phyloP scores from a whole-genome alignment of 805 yeast genomes.

The Candida nitratophila region DNA sequence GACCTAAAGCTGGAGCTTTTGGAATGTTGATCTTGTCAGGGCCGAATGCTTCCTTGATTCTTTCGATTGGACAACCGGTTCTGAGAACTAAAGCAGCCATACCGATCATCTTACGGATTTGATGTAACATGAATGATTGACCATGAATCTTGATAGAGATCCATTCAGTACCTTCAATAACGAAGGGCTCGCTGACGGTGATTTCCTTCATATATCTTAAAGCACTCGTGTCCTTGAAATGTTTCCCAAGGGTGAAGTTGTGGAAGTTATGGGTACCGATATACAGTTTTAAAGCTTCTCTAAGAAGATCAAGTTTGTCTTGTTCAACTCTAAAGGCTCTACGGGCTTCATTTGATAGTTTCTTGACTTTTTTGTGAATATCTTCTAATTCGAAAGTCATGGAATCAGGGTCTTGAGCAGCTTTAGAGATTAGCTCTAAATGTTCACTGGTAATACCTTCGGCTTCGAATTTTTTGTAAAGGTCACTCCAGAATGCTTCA shows the following conservation, averaged over 20 bases:
- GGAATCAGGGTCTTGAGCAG: constrained; percentile 27
- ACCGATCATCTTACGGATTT: constrained; percentile 95
- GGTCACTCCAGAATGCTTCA: constrained; percentile 60
- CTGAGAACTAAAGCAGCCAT: constrained; percentile 85
- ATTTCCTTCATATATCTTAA: constrained; percentile 74
- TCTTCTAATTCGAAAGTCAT: constrained; percentile 28
- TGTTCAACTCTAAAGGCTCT: constrained; percentile 59
- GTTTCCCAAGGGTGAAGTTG: constrained; percentile 37
- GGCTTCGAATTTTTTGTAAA: constrained; percentile 29
- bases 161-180: constrained; percentile 95
- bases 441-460: constrained; percentile 36
- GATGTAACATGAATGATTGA: constrained; percentile 96
- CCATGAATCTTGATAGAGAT: constrained; percentile 93
- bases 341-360: constrained; percentile 59
- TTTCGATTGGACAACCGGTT: constrained; percentile 72
- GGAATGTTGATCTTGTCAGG: constrained; percentile 80
- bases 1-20: constrained; percentile 94
- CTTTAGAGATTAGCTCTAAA: constrained; percentile 27
- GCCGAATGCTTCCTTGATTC: constrained; percentile 74
- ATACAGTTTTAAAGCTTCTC: constrained; percentile 64
- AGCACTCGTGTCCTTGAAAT: constrained; percentile 82
- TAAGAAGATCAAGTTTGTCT: constrained; percentile 55
- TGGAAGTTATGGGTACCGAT: constrained; percentile 85
- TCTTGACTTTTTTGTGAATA: constrained; percentile 43
- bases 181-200: constrained; percentile 79